A percentile compares a stretch with the other conserved stretches of the same genome.
Evolutionary conservation across 148 eudicot genomes (phyloP).

Genomic region (Persicaria maculosa): DNA sequence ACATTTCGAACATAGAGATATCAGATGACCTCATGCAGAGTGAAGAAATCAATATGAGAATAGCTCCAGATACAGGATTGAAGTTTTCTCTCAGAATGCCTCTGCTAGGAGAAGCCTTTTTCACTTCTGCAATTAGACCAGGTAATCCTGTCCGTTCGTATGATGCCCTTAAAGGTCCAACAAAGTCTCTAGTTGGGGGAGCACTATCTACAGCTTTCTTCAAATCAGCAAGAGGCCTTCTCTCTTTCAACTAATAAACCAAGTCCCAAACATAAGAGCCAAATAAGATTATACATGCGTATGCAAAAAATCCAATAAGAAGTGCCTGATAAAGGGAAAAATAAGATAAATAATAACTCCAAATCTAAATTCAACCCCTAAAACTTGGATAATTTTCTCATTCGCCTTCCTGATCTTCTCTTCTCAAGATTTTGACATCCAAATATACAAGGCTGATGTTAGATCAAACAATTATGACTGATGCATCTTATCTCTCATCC

Average conservation of each 20-base stretch:
- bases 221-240: constrained; percentile 43
- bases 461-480: not conserved
- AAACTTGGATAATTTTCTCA: not conserved
- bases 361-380: not conserved
- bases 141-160: constrained; percentile 69
- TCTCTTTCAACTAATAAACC: constrained; percentile 54
- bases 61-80: constrained; percentile 51
- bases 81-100: constrained; percentile 89
- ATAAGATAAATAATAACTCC: not conserved
- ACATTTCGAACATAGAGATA: not conserved
- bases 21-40: not conserved
- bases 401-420: not conserved
- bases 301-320: not conserved
- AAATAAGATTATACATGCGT: not conserved
- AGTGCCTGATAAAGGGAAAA: not conserved
- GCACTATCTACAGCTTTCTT: constrained; percentile 45
- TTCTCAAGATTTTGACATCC: not conserved
- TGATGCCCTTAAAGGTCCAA: constrained; percentile 70
- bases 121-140: constrained; percentile 93
- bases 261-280: not conserved
- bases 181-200: constrained; percentile 73
- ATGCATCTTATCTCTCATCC: not conserved
- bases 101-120: constrained; percentile 97
- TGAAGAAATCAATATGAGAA: constrained; percentile 5
- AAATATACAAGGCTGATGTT: not conserved